Evolutionary conservation across 140 eudicot genomes (phyloP).

Genomic region (Oenanthe javanica): DNA sequence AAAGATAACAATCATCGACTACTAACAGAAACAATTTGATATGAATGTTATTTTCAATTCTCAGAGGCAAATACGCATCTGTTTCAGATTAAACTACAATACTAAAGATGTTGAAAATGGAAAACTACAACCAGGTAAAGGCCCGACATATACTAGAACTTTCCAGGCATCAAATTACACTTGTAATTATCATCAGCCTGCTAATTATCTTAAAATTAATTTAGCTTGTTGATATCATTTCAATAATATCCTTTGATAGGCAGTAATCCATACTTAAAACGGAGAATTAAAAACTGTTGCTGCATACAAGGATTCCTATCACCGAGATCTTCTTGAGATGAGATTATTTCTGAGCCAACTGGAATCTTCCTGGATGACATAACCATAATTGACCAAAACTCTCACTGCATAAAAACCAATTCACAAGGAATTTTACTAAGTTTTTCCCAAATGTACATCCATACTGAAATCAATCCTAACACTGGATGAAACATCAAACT

Average conservation of each 20-base stretch:
- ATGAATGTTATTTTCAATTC: too few species aligned
- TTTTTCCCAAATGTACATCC: not conserved
- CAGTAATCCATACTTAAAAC: not conserved
- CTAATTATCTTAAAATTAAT: not conserved
- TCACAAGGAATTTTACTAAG: not conserved
- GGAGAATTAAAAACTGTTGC: not conserved
- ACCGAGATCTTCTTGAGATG: not conserved
- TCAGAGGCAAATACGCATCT: not conserved
- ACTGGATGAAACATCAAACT: not conserved
- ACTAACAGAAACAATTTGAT: not conserved
- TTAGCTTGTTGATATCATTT: not conserved
- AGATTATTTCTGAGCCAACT: not conserved
- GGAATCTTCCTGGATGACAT: not conserved
- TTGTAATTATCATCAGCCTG: slow-evolving; percentile 16
- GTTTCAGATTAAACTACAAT: not conserved
- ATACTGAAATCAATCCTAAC: not conserved
- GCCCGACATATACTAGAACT: not conserved
- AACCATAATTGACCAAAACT: not conserved
- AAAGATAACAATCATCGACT: not conserved
- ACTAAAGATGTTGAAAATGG: not conserved
- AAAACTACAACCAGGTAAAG: not conserved
- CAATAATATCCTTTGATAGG: not conserved
- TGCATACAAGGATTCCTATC: not conserved
- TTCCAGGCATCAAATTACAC: slow-evolving; percentile 7
- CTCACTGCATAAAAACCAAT: not conserved